phyloP scores from a whole-genome alignment of 148 eudicot genomes.

The Rhododendron griersonianum region DNA sequence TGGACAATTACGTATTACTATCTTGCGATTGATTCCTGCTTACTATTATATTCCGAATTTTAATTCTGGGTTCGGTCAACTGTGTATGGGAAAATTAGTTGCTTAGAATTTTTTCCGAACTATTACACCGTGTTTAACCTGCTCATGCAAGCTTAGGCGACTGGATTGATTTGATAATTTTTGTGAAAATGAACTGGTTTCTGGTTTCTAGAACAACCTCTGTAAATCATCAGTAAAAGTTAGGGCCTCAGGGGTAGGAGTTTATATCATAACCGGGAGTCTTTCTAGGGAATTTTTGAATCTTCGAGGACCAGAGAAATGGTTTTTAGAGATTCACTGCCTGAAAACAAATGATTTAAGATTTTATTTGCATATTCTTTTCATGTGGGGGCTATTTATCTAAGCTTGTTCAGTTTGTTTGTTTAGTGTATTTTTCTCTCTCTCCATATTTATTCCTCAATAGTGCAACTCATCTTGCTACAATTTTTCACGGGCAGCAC shows the following conservation, averaged over 20 bases:
- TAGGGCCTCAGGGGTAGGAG: not conserved
- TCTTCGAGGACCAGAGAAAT: not conserved
- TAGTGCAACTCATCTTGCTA: constrained; percentile 3
- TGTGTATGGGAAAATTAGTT: not conserved
- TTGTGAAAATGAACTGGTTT: not conserved
- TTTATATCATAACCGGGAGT: not conserved
- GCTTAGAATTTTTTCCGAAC: not conserved
- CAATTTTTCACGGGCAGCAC: constrained; percentile 43
- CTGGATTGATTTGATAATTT: not conserved
- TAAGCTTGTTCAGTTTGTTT: not conserved
- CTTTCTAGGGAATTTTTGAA: not conserved
- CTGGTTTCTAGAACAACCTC: not conserved
- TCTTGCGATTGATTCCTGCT: not conserved
- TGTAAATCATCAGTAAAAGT: not conserved
- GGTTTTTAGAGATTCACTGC: not conserved
- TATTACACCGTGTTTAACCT: not conserved
- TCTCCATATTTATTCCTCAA: not conserved
- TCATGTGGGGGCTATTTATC: not conserved
- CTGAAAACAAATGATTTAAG: not conserved
- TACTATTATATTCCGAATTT: not conserved
- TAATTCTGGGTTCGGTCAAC: not conserved
- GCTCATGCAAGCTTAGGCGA: not conserved
- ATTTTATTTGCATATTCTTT: not conserved
- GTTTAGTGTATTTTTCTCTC: not conserved
- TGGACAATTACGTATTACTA: not conserved